These are phyloP conservation scores for Claviceps paspali DNA, from an alignment of 2,329 filamentous ascomycete species.

Conservation along the genomic window DNA sequence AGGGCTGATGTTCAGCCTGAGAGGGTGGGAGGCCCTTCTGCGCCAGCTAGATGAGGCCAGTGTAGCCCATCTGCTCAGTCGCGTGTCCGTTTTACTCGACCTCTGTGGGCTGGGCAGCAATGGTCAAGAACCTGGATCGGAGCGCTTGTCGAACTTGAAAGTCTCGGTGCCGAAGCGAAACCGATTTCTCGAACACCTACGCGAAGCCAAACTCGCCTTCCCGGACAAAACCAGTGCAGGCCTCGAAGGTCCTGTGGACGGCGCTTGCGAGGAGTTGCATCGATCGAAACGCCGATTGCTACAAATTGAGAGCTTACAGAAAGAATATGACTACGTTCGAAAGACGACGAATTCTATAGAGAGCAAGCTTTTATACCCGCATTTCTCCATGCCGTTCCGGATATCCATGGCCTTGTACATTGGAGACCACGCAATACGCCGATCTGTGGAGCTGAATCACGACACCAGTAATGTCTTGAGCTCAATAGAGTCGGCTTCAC, in stretches of 20 bases:
- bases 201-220: slow-evolving; percentile 6
- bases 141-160: slow-evolving; percentile 12
- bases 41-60: slow-evolving; percentile 9
- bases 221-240: not conserved
- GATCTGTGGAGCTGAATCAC: slow-evolving; percentile 10
- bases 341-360: slow-evolving; percentile 18
- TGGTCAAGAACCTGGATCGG: slow-evolving; percentile 4
- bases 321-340: slow-evolving; percentile 15
- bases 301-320: slow-evolving; percentile 20
- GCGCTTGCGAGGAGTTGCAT: not conserved
- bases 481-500: slow-evolving; percentile 3
- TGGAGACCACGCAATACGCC: slow-evolving; percentile 9
- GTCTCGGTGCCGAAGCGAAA: slow-evolving; percentile 11
- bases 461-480: slow-evolving; percentile 8
- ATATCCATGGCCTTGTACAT: slow-evolving; percentile 15
- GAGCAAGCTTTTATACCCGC: slow-evolving; percentile 19
- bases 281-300: slow-evolving; percentile 14
- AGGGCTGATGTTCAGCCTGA: slow-evolving; percentile 12
- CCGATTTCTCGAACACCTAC: slow-evolving; percentile 12
- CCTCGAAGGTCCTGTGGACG: not conserved
- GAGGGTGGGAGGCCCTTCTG: slow-evolving; percentile 15
- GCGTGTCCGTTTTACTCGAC: slow-evolving; percentile 21
- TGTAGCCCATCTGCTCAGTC: slow-evolving; percentile 15
- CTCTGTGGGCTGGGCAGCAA: slow-evolving; percentile 16
- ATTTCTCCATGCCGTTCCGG: slow-evolving; percentile 15